Percentiles rank a stretch among this genome's conserved stretches.
Evolutionary conservation across 2,329 filamentous ascomycete genomes (phyloP).

Genomic region (Beauveria varroae): DNA sequence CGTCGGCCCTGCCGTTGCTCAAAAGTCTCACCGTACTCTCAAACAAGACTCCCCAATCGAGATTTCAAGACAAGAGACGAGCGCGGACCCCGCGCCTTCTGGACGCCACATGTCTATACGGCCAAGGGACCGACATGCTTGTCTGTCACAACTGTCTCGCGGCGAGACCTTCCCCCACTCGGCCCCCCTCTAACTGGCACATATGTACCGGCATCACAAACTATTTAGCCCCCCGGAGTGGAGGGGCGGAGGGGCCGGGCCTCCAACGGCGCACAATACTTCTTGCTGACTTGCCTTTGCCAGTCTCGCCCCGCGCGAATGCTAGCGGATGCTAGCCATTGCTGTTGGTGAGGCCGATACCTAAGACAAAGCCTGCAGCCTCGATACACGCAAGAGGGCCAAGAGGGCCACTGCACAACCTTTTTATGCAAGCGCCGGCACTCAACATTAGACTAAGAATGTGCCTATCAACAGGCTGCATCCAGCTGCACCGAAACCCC

Average conservation of each 20-base stretch:
- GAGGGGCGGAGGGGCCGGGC: conserved; percentile 1
- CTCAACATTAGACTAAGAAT: not conserved
- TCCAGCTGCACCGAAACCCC: not conserved
- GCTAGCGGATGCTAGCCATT: not conserved
- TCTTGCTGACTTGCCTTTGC: not conserved
- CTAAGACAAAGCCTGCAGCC: conserved; percentile 1
- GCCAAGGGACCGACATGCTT: not conserved
- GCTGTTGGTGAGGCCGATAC: conserved; percentile 6
- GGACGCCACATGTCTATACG: not conserved
- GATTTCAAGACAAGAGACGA: not conserved
- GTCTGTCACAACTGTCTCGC: not conserved
- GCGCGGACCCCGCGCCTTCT: not conserved
- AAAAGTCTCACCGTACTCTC: not conserved
- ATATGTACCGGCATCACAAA: not conserved
- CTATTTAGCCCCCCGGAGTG: not conserved
- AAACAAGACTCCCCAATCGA: not conserved
- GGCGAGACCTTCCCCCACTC: not conserved
- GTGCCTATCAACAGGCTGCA: not conserved
- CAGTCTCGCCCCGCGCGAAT: not conserved
- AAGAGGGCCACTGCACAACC: not conserved
- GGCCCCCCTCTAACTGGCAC: not conserved
- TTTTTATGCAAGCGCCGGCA: conserved; percentile 1
- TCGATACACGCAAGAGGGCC: not conserved
- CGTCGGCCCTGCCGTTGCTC: not conserved
- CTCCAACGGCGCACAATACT: conserved; percentile 5